These are phyloP conservation scores for Sporothrix pallida DNA, from an alignment of 2,329 filamentous ascomycete species.

Conservation along the genomic window DNA sequence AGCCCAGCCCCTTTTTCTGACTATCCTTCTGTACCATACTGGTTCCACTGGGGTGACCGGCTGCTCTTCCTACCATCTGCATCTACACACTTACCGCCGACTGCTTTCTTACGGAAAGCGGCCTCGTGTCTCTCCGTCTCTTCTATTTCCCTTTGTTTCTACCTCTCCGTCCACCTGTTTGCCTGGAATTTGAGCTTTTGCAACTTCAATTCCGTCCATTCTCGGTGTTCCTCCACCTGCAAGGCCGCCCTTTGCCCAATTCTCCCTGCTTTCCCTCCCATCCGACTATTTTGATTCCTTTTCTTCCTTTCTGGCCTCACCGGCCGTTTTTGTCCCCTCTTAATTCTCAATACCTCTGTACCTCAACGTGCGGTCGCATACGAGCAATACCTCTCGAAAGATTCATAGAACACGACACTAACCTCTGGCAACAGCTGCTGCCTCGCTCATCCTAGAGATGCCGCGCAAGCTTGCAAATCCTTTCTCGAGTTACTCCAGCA, in stretches of 20 bases:
- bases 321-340: background rate
- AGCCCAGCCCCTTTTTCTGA: constrained; percentile 28
- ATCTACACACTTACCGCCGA: background rate
- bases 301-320: background rate
- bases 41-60: background rate
- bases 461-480: constrained; percentile 65
- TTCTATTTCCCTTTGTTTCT: background rate
- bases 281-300: constrained; percentile 11
- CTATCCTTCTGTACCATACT: background rate
- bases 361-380: background rate
- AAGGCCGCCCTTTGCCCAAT: background rate
- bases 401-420: constrained; percentile 17
- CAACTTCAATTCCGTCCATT: constrained; percentile 9
- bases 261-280: background rate
- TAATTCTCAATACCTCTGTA: no score
- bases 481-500: constrained; percentile 58
- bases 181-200: background rate
- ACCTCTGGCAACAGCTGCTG: constrained; percentile 27
- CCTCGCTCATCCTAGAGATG: constrained; percentile 52
- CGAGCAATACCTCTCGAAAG: background rate
- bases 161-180: background rate
- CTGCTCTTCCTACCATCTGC: background rate
- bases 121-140: constrained; percentile 22
- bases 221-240: constrained; percentile 8
- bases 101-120: constrained; percentile 14